phyloP scores from a whole-genome alignment of 2,329 filamentous ascomycete species.

The Trichophyton verrucosum region DNA sequence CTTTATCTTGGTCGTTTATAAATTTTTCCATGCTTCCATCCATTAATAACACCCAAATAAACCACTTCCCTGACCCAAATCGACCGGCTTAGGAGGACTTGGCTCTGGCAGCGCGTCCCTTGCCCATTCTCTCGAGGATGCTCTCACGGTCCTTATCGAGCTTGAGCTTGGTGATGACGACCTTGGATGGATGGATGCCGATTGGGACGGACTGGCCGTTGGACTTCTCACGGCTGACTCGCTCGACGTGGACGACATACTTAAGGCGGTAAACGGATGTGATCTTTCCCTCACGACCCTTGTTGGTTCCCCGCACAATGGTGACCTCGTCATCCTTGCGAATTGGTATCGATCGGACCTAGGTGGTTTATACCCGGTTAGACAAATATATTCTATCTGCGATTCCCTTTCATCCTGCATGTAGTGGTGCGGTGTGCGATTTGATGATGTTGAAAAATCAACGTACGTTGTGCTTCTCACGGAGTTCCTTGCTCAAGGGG shows the following conservation, averaged over 20 bases:
- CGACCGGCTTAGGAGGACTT: background rate
- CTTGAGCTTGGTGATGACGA: conserved; percentile 98
- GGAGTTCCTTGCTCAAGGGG: conserved; percentile 88
- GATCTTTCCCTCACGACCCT: conserved; percentile 98
- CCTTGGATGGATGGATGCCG: conserved; percentile 90
- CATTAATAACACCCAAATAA: conserved; percentile 1
- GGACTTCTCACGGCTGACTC: conserved; percentile 91
- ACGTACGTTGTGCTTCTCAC: conserved; percentile 96
- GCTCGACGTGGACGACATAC: conserved; percentile 95
- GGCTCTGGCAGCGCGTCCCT: conserved; percentile 33
- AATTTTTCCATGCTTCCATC: background rate
- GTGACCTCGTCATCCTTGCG: conserved; percentile 95
- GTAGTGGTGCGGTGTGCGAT: background rate
- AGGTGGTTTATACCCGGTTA: conserved; percentile 4
- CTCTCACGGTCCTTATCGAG: conserved; percentile 48
- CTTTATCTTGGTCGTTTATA: background rate
- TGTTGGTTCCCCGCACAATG: conserved; percentile 85
- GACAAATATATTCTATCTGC: background rate
- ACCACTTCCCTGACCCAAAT: background rate
- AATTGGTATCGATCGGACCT: conserved; percentile 93
- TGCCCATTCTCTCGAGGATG: conserved; percentile 36
- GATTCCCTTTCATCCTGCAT: background rate
- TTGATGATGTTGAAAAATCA: background rate
- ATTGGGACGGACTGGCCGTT: conserved; percentile 92
- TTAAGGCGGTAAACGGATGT: conserved; percentile 96